Base-by-base conservation (phyloP, 768 basidiomycete genomes). In the Phylloporus scabripes region DNA sequence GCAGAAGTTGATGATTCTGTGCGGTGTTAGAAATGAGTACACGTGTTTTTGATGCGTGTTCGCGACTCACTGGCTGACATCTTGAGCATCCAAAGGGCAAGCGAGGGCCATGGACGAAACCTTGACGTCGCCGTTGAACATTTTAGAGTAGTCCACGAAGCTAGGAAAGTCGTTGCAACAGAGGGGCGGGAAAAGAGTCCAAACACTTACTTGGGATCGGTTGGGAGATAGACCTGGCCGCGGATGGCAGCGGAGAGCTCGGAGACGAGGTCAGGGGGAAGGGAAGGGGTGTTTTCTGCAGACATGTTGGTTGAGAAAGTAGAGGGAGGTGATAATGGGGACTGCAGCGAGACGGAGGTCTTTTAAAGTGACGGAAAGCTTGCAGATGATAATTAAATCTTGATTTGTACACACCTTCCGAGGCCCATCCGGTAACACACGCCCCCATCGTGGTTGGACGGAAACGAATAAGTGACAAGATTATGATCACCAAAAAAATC, bases 81-180 rank as follows among this genome's bases (percentile, higher is more conserved):
- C 89, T 50, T 81, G 74, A 1, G 90, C 87, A 53, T 91, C 85
- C 26, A 83, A 62, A 1, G 92, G 91, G 46, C 82, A 83, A 0
- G 76, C 82, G 12, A 92, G 78, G 9, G 81, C 82, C 54, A 79
- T 72, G 9, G 88, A 77, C 1, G 65, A 55, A 24, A 78, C 74
- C 39, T 77, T 70, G 32, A 91, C 77, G 48, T 86, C 86, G 5
- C 87, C 89, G 55, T 92, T 92, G 74, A 91, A 92, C 47, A 90
- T 75, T 29, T 65, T 74, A 5, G 68, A 59, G 32, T 60, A 60
- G 15, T 66, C 53, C 36, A 33, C 31, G 41, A 67, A 69, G 43
- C 67, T 69, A 31, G 20, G 8, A 29, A 50, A 42, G 41, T 31
- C 52, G 37, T 10, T 42, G 41, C 36, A 26, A 33, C 34, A 41